Evolutionary conservation across 1,284 basidiomycete species (phyloP), one percentile per base, ranked within the genome.

Genomic region (Moesziomyces parantarcticus): DNA sequence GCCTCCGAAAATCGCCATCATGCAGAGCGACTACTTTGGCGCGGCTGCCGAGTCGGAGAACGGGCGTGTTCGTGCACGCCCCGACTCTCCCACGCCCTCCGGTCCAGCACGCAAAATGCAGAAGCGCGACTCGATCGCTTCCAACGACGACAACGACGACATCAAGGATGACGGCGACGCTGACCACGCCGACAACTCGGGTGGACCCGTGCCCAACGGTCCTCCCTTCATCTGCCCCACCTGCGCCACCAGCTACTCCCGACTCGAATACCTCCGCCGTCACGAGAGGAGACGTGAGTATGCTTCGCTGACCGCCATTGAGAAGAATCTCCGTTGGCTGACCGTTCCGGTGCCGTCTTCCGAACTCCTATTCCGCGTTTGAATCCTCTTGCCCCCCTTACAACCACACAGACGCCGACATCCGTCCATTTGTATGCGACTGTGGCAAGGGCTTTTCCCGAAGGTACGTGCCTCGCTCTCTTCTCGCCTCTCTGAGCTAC

Each of bases 401-500:
- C n/a, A n/a, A 14, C 23, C 5, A 20, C 18, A 44, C 58, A 77
- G 75, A 83, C 42, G 78, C 79, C 39, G 81, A 83, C 50, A 82
- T 82, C 34, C 76, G 81, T 13, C 81, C 81, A 0, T 83, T 83
- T 45, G 73, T 81, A 20, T 83, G 81, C 57, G 77, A 80, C 20
- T 83, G 81, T 48, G 80, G 80, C 16, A 83, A 83, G 56, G 77
- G 80, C 36, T 83, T 83, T 59, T 81, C 81, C 8, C 60, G 81
- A 48, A 81, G 74, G 75, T 76, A 58, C 53, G 71, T 40, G 47
- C 47, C 40, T 14, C 14, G 21, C 1, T 50, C 45, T 42, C 34
- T 36, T 18, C 13, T 42, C 23, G 20, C 20, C 1, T 13, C 26
- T 5, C 36, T 25, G 13, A 4, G n/a, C 10, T 29, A 10, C 26